These are phyloP conservation scores for Psilocybe mexicana DNA, from an alignment of 1,284 basidiomycete species.

Conservation along the genomic window DNA sequence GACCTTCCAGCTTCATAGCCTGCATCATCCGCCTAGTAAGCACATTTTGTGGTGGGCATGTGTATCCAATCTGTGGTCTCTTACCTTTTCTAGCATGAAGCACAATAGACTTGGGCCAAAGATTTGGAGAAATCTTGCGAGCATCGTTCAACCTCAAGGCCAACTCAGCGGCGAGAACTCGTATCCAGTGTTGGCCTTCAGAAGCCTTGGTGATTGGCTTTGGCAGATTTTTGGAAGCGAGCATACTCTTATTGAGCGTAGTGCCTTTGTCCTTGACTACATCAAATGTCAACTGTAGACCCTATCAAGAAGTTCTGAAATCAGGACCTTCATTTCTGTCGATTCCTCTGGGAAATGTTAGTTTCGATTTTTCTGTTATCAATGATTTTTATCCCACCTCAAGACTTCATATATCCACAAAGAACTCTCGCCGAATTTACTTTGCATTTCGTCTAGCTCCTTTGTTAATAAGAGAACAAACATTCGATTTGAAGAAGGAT, in stretches of 20 bases:
- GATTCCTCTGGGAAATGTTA: constrained; percentile 65
- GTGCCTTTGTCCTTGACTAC: constrained; percentile 83
- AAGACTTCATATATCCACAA: constrained; percentile 91
- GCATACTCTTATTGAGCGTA: constrained; percentile 85
- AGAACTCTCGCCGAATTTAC: constrained; percentile 80
- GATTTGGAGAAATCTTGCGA: constrained; percentile 65
- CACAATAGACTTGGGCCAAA: constrained; percentile 94
- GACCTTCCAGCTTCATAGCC: constrained; percentile 71
- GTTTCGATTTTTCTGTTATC: not conserved
- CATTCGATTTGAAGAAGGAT: not conserved
- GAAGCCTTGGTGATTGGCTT: constrained; percentile 70
- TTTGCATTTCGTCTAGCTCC: constrained; percentile 75
- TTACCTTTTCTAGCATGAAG: constrained; percentile 73
- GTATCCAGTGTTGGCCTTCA: constrained; percentile 88
- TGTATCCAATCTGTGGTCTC: constrained; percentile 4
- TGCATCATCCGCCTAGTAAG: constrained; percentile 29
- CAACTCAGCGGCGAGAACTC: constrained; percentile 88
- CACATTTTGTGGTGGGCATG: not conserved
- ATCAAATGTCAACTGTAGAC: constrained; percentile 21
- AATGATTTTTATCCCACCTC: constrained; percentile 42
- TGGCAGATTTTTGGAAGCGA: constrained; percentile 89
- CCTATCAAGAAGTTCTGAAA: not conserved
- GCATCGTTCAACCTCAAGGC: constrained; percentile 84
- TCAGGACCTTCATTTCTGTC: constrained; percentile 84
- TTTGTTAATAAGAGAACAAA: not conserved